Conservation (phyloP, 2,329 filamentous ascomycete genomes). For the Fusarium pilosicola region DNA sequence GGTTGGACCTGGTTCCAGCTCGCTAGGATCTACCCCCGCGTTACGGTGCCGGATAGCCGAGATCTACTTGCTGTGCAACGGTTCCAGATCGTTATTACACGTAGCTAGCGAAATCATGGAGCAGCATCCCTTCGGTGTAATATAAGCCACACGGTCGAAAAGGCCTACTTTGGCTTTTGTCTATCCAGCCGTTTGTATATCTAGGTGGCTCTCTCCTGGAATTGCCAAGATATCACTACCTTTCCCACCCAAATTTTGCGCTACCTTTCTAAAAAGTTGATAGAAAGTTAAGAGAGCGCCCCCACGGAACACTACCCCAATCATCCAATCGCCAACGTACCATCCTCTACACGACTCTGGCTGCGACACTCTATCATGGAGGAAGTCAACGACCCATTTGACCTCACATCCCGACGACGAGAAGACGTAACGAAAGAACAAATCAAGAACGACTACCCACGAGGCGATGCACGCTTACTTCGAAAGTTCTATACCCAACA, state of each 20-base stretch:
- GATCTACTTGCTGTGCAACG: not conserved
- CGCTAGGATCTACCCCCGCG: not conserved
- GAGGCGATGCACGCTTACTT: not conserved
- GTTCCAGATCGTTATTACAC: not conserved
- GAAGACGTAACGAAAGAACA: not conserved
- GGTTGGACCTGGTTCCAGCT: not conserved
- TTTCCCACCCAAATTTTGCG: too few relatives aligned
- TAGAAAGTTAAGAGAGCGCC: not conserved
- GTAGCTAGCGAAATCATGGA: not conserved
- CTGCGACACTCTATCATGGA: not conserved
- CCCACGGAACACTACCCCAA: not conserved
- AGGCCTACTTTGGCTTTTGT: not conserved
- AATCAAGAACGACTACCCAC: not conserved
- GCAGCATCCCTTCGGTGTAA: not conserved
- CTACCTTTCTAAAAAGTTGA: not conserved
- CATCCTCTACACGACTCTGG: not conserved
- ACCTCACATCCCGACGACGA: not conserved
- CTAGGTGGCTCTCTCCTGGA: not conserved
- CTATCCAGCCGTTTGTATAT: not conserved
- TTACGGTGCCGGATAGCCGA: not conserved
- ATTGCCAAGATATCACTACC: not conserved
- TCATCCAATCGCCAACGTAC: not conserved
- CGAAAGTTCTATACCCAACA: not conserved
- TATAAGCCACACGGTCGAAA: not conserved
- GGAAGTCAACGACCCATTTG: not conserved